These are phyloP conservation scores for Fusarium nodosum DNA, from an alignment of 2,329 filamentous ascomycete species.

Conservation along the genomic window DNA sequence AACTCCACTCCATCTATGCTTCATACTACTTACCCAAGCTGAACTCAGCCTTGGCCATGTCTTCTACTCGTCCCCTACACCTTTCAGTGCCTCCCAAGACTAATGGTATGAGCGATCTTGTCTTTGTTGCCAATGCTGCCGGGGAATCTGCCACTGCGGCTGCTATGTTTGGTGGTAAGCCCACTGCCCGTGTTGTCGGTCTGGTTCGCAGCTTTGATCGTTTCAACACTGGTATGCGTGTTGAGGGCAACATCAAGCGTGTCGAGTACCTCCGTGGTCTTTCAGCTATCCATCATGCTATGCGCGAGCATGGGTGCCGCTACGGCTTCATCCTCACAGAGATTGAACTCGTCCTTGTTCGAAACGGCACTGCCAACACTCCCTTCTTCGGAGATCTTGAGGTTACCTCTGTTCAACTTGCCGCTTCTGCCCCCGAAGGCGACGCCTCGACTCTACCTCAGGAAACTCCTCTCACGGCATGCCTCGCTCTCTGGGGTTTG, in stretches of 20 bases:
- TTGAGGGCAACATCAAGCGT: conserved; percentile 84
- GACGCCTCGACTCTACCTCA: conserved; percentile 50
- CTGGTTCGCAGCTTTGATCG: conserved; percentile 93
- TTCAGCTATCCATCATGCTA: conserved; percentile 86
- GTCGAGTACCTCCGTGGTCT: conserved; percentile 91
- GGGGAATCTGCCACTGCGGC: conserved; percentile 69
- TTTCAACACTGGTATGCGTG: conserved; percentile 95
- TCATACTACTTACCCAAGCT: conserved; percentile 87
- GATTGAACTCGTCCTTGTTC: conserved; percentile 92
- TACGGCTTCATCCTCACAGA: conserved; percentile 98
- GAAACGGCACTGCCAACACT: conserved; percentile 77
- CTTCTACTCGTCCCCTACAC: conserved; percentile 74
- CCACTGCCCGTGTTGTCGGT: conserved; percentile 75
- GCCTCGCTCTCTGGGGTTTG: conserved; percentile 81
- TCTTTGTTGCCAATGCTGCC: conserved; percentile 75
- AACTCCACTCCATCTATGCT: conserved; percentile 80
- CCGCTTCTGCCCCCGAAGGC: conserved; percentile 54
- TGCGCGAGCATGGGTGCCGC: conserved; percentile 92
- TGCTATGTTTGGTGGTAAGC: conserved; percentile 64
- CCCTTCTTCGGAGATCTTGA: conserved; percentile 94
- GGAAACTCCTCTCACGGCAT: conserved; percentile 73
- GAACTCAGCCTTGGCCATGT: conserved; percentile 84
- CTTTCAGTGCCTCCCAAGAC: conserved; percentile 60
- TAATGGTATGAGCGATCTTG: conserved; percentile 62
- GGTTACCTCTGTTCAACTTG: conserved; percentile 72